These are phyloP conservation scores for Meyerozyma guilliermondii DNA, from an alignment of 1,139 yeast genomes.

Conservation along the genomic window DNA sequence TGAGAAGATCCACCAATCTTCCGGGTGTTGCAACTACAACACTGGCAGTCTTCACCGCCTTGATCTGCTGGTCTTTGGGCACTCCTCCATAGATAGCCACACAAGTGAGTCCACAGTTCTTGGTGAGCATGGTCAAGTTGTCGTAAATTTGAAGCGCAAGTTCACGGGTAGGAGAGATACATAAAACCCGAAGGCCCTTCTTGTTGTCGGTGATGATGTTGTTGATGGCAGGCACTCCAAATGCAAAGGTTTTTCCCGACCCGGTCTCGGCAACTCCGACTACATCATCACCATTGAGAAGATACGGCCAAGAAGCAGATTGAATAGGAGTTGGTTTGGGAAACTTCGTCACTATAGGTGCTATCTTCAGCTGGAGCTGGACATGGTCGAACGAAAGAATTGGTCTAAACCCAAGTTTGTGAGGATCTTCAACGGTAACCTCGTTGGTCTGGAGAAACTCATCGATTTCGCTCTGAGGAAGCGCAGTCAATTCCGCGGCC, in stretches of 20 bases:
- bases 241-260: conserved; percentile 95
- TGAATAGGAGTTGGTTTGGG: conserved; percentile 95
- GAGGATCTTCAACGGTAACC: conserved; percentile 74
- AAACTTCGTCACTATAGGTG: conserved; percentile 57
- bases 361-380: conserved; percentile 50
- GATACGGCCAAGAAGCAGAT: conserved; percentile 94
- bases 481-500: conserved; percentile 20
- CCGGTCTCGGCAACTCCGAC: conserved; percentile 99
- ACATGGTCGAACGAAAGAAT: conserved; percentile 63
- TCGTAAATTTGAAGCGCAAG: conserved; percentile 92
- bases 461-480: conserved; percentile 54
- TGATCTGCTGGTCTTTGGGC: conserved; percentile 86
- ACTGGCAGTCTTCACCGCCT: conserved; percentile 54
- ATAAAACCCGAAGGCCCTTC: conserved; percentile 66
- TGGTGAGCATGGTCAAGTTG: conserved; percentile 64
- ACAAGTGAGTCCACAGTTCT: conserved; percentile 55
- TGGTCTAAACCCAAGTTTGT: conserved; percentile 53
- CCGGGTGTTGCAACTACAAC: conserved; percentile 98
- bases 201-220: conserved; percentile 45
- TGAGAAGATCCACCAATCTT: conserved; percentile 81
- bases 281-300: conserved; percentile 76
- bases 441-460: conserved; percentile 65
- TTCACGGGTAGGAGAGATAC: conserved; percentile 96
- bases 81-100: conserved; percentile 97
- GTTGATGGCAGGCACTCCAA: conserved; percentile 95